Conservation (phyloP, 306 rosid genomes). For the Cotoneaster glaucophyllus region DNA sequence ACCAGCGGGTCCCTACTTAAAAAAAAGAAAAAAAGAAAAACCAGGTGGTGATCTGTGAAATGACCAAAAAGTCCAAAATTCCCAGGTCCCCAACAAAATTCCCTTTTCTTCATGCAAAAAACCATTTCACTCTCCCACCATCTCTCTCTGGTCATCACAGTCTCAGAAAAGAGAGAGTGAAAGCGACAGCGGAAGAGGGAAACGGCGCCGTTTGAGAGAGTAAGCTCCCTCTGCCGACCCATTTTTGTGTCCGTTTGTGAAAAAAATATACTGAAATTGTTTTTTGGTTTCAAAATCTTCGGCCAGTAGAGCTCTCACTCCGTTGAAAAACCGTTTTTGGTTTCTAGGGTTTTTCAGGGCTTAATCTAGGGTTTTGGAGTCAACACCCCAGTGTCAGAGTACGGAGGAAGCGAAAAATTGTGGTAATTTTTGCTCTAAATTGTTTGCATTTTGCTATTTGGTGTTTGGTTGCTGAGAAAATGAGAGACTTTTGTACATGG, state of each 20-base stretch:
- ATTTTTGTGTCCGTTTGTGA: not conserved
- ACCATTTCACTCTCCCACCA: not conserved
- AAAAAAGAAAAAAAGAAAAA: not conserved
- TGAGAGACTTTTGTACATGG: not conserved
- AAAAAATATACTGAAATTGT: not conserved
- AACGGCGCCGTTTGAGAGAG: not conserved
- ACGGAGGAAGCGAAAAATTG: not conserved
- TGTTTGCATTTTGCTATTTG: not conserved
- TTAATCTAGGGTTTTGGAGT: constrained; percentile 9
- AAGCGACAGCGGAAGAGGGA: not conserved
- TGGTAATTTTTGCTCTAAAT: constrained; percentile 9
- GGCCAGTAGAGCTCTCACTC: not conserved
- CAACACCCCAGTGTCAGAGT: not conserved
- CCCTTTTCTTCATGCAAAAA: not conserved
- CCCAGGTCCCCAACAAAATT: not conserved
- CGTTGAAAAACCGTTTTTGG: not conserved
- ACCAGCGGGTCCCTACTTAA: too few relatives aligned
- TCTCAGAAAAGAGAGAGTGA: not conserved
- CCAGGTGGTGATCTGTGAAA: not conserved
- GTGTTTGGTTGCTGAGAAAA: constrained; percentile 13
- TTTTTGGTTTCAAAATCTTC: not conserved
- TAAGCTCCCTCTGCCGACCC: not conserved
- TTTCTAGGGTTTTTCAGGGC: not conserved
- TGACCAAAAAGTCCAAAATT: not conserved
- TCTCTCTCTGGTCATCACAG: not conserved